A percentile compares a stretch with the other conserved stretches of the same genome.
Conservation (phyloP, 1,284 basidiomycete species). For the Tylopilus sp. region DNA sequence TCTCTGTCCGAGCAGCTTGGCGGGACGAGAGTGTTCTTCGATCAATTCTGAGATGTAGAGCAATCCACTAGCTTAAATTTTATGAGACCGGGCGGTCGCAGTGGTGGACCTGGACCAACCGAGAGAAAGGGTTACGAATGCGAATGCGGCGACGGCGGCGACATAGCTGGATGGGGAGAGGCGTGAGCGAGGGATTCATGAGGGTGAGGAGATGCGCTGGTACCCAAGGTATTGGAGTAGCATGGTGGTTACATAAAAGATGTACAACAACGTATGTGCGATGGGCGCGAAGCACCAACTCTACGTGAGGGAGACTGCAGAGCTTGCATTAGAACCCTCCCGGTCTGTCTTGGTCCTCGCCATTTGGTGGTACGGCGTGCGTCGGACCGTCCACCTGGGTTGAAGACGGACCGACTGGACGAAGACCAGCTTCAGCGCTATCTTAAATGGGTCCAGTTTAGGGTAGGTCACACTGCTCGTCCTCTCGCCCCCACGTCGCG, state of each 20-base stretch:
- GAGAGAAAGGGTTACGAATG: conserved; percentile 77
- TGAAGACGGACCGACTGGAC: conserved; percentile 44
- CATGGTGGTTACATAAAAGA: background rate
- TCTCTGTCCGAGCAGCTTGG: conserved; percentile 77
- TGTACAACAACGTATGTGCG: too few species aligned
- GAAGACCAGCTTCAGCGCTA: background rate
- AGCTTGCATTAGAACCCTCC: conserved; percentile 70
- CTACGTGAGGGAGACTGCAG: conserved; percentile 24
- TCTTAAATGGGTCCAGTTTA: conserved; percentile 21
- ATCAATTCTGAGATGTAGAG: conserved; percentile 92
- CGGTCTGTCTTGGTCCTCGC: conserved; percentile 64
- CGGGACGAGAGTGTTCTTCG: conserved; percentile 82
- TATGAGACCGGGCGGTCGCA: conserved; percentile 12
- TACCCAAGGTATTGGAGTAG: conserved; percentile 52
- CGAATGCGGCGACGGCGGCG: conserved; percentile 64
- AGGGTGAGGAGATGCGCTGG: conserved; percentile 1
- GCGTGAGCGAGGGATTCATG: background rate
- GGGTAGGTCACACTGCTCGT: conserved; percentile 35
- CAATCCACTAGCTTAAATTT: conserved; percentile 74
- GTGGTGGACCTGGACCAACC: conserved; percentile 42
- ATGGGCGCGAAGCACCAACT: conserved; percentile 33
- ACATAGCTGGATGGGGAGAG: conserved; percentile 48
- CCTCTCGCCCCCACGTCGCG: background rate
- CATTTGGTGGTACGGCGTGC: conserved; percentile 61
- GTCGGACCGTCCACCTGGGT: conserved; percentile 60